Evolutionary conservation across 352 stramenopile species (phyloP).

Genomic region (Pythium monospermum): DNA sequence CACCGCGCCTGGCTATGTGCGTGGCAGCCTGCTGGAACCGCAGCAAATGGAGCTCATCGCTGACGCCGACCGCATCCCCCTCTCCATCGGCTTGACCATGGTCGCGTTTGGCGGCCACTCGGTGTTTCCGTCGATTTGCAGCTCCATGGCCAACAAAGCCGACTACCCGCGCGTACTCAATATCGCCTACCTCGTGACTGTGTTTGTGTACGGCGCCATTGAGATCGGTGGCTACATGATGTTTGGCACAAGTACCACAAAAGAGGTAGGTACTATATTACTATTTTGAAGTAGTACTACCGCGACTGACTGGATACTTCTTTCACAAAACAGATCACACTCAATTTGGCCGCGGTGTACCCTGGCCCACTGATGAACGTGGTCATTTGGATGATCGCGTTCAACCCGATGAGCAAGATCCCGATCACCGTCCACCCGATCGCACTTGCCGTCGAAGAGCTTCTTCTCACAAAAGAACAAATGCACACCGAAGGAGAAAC

Average conservation of each 20-base stretch:
- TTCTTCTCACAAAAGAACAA: conserved; percentile 44
- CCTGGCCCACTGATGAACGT: conserved; percentile 52
- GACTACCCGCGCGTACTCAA: conserved; percentile 69
- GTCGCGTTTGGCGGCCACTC: conserved; percentile 85
- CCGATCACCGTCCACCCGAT: conserved; percentile 80
- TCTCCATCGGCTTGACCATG: conserved; percentile 82
- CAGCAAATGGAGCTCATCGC: conserved; percentile 61
- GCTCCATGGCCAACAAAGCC: conserved; percentile 58
- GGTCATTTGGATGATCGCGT: conserved; percentile 76
- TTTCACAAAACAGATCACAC: conserved; percentile 56
- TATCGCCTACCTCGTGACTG: conserved; percentile 69
- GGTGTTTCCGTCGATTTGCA: conserved; percentile 88
- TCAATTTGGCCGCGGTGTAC: conserved; percentile 73
- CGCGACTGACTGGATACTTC: too few relatives aligned
- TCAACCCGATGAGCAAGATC: conserved; percentile 89
- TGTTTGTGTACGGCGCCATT: conserved; percentile 67
- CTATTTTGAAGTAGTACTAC: neutral
- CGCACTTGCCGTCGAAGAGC: conserved; percentile 68
- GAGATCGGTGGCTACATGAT: conserved; percentile 79
- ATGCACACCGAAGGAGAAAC: conserved; percentile 28
- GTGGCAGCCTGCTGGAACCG: conserved; percentile 55
- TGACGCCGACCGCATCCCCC: conserved; percentile 58
- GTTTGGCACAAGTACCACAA: conserved; percentile 71
- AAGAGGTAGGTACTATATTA: conserved; percentile 39
- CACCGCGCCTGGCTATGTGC: conserved; percentile 26